Base-by-base conservation (phyloP, 2,329 filamentous ascomycete genomes). In the Fusarium sacchari region DNA sequence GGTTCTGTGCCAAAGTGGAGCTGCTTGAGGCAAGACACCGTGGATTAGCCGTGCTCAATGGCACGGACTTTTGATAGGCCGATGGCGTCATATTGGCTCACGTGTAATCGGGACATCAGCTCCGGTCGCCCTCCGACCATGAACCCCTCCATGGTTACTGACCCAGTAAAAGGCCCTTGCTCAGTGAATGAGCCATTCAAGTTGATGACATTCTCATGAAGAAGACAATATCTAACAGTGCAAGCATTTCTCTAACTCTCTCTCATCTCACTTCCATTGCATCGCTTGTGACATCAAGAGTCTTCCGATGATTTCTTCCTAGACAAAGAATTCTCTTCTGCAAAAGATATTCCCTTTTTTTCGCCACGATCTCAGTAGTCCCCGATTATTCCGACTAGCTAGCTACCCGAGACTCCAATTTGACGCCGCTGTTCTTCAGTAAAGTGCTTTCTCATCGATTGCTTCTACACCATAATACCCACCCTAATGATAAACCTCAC, bases 381-480 rank as follows among this genome's bases (percentile, higher is more conserved):
- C 13, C 47, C 61, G 59, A 64, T 57, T 60, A 47, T 47, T 69
- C 70, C 55, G 46, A 67, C 55, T 64, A 70, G 66, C 46, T 61
- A 69, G 66, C 46, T 61, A 69, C 58, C 64, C 56, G 63, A 63
- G 43, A 70, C 58, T 63, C 60, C 42, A 72, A 80, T 71, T 71
- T 71, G 77, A 80, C 75, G 66, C 82, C 71, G 83, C 83, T 69
- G 85, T 86, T 85, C 74, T n/a, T n/a, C n/a, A n/a, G n/a, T 89
- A 88, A 85, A 87, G 87, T 80, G 79, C 59, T 47, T 83, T 80
- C 71, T 72, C 75, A 60, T 82, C 80, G 63, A 68, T 82, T 81
- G 50, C 80, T 80, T 79, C 77, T 82, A 85, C 83, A 83, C 84
- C 81, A 89, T 89, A 88, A 87, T 84, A 86, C 86, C 86, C 87